A percentile compares a stretch with the other conserved stretches of the same genome.
These are phyloP conservation scores for Tolypocladium pustulatum DNA, from an alignment of 2,329 filamentous ascomycete genomes.

Conservation along the genomic window DNA sequence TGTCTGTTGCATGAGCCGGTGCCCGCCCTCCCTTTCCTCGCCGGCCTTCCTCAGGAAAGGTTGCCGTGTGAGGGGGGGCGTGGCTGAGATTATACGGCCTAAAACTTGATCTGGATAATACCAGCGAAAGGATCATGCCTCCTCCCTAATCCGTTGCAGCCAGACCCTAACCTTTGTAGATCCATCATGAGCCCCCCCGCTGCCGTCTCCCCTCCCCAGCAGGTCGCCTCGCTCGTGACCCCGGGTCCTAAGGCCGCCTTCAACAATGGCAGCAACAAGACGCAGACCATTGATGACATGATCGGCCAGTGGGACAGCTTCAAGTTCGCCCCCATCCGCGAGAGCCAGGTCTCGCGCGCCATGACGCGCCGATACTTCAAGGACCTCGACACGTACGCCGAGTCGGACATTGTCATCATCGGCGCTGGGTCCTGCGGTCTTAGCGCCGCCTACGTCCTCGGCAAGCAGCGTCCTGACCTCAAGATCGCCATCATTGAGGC, in stretches of 20 bases:
- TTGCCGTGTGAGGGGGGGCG: slow-evolving; percentile 15
- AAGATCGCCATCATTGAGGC: slow-evolving; percentile 89
- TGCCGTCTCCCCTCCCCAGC: slow-evolving; percentile 49
- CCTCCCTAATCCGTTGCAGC: slow-evolving; percentile 25
- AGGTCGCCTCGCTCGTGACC: slow-evolving; percentile 34
- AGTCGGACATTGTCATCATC: slow-evolving; percentile 89
- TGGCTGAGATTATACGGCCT: slow-evolving; percentile 81
- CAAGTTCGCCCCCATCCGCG: slow-evolving; percentile 76
- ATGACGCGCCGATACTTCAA: slow-evolving; percentile 91
- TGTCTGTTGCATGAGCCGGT: slow-evolving; percentile 54
- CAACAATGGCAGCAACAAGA: slow-evolving; percentile 12
- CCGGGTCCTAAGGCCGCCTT: slow-evolving; percentile 33
- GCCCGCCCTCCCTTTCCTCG: slow-evolving; percentile 20
- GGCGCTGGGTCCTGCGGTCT: slow-evolving; percentile 84
- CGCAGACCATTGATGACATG: slow-evolving; percentile 51
- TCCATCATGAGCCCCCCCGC: slow-evolving; percentile 69
- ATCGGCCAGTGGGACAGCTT: slow-evolving; percentile 73
- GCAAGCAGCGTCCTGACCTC: slow-evolving; percentile 73
- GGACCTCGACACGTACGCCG: slow-evolving; percentile 80
- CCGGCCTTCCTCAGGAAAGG: background rate
- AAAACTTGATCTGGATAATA: slow-evolving; percentile 98
- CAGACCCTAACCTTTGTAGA: slow-evolving; percentile 19
- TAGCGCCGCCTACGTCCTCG: slow-evolving; percentile 74
- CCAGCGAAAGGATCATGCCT: slow-evolving; percentile 99
- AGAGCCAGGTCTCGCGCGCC: slow-evolving; percentile 83